Conservation (phyloP, 768 basidiomycete genomes). For the Mycena leptocephala region DNA sequence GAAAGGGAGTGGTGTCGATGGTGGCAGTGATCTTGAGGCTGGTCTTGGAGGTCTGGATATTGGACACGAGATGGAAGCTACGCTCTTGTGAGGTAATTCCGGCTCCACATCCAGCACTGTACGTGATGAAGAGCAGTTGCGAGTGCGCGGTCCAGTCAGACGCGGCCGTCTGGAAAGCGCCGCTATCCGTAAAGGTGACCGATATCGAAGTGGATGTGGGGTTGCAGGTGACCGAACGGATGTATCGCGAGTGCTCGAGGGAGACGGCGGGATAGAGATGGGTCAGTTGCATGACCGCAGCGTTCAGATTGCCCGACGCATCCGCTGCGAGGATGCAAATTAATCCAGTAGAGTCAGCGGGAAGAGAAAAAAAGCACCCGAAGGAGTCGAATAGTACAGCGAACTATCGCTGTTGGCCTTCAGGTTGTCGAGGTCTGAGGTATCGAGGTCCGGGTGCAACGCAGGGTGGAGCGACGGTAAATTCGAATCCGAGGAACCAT, state of each 20-base stretch:
- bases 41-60: not conserved
- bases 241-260: not conserved
- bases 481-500: constrained; percentile 1
- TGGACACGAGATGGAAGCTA: constrained; percentile 5
- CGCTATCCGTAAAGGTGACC: not conserved
- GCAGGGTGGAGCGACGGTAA: not conserved
- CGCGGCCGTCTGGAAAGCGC: not conserved
- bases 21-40: not conserved
- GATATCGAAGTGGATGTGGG: not conserved
- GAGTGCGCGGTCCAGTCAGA: not conserved
- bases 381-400: not conserved
- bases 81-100: not conserved
- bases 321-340: not conserved
- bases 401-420: not conserved
- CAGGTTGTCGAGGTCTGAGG: not conserved
- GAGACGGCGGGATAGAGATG: not conserved
- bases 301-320: not conserved
- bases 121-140: not conserved
- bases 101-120: not conserved
- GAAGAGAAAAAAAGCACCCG: not conserved
- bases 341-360: not conserved
- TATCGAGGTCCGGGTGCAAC: not conserved
- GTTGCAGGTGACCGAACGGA: not conserved
- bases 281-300: not conserved
- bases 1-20: not conserved